Base-by-base conservation (phyloP, 352 stramenopile species). In the Globisporangium polare region DNA sequence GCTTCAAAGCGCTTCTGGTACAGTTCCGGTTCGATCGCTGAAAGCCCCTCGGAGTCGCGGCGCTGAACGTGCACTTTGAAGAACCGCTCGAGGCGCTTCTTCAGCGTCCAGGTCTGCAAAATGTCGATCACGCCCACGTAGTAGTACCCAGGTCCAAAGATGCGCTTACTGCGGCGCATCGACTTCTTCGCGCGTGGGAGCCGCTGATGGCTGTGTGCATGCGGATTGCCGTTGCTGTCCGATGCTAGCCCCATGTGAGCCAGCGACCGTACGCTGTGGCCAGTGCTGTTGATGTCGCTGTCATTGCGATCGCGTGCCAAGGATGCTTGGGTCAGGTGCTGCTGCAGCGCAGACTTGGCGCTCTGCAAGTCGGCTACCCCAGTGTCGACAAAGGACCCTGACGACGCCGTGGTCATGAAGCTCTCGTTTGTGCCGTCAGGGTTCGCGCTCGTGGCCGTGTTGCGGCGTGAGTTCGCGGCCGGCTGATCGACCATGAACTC, bases 111-210 rank as follows among this genome's bases (percentile, higher is more conserved):
- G 49, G 84, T 88, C 70, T 97, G 89, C 42, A 97, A 51, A 47
- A 97, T 97, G 66, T 97, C 89, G 58, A 97, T 97, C 31, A 97
- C 75, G 13, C 89, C 89, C 2, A 97, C 76, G 67, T 95, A 95
- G 70, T 97, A 97, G 58, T 89, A 89, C 13, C 82, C 87, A 0
- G 89, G 89, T 0, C 86, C 88, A 35, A 92, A 91, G 35, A 95
- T 77, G 9, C 80, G 77, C 62, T 90, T 83, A 60, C 82, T 92
- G 46, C 88, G 82, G 22, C 81, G 78, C 69, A 94, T 80, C 8
- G 80, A 79, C 22, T 67, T 68, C 65, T 78, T 78, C 5, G 69
- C 53, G 17, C 62, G 72, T 2, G 73, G 68, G 63, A 63, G 49
- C 8, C 62, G 72, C 3, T 72, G 66, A 60, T 66, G 49, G 24